Evolutionary conservation across 2,329 filamentous ascomycete species (phyloP), one percentile per base, ranked within the genome.

Genomic region (Aspergillus sp.): DNA sequence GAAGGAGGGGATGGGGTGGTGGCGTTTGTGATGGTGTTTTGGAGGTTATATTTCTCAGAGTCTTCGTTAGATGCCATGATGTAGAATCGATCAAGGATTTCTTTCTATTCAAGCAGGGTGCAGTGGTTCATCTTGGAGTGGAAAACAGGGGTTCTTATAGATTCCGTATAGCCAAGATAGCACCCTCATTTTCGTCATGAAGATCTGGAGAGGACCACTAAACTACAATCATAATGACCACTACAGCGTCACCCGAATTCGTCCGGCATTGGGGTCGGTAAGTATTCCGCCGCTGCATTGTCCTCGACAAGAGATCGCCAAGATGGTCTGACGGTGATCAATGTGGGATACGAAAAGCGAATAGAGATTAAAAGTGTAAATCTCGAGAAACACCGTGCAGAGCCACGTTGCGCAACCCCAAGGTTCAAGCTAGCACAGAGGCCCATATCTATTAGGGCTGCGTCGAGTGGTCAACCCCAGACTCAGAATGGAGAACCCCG

Each of bases 11-110:
- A 27, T 21, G 54, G 25, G 21, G 40, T 40, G 1, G 47, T n/a
- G 4, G 40, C 27, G 40, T 50, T 56, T 17, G 54, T 56, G 41
- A 52, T 56, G 31, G 54, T 46, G 47, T 56, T 56, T 21, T 52
- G 46, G 31, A 56, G 54, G 40, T 47, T 33, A 23, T 56, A 56
- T 50, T 44, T 52, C 47, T 52, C 54, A 6, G 23, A n/a, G 9
- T 31, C 15, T 27, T 50, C 54, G 27, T 40, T 46, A 21, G 54
- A 31, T 31, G 47, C 19, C 54, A 56, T 56, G 21, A 11, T 50
- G 37, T 8, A 37, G 33, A 15, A 37, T 11, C 3, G 6, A 35
- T 15, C 23, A 17, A 12, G 15, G 6, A 19, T 19, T 41, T 27
- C 23, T 23, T 17, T 12, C 7, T 51, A 2, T 3, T 17, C 19